Evolutionary conservation across 164 flowering plant genomes (phyloP).

Genomic region (Warburgia ugandensis): DNA sequence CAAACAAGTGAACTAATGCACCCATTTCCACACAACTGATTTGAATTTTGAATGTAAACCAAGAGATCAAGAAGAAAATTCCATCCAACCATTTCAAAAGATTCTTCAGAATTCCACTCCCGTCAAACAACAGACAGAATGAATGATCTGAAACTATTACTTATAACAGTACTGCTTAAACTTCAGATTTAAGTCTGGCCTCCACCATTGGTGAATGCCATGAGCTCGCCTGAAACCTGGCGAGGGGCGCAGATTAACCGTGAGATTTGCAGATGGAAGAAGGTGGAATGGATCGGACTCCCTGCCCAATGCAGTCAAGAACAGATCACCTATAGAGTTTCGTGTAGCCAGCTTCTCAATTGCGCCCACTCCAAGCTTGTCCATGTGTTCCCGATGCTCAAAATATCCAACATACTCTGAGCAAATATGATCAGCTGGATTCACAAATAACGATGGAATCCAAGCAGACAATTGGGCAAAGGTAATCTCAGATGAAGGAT

Average conservation of each 20-base stretch:
- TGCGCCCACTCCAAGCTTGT: constrained; percentile 48
- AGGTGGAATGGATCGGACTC: constrained; percentile 52
- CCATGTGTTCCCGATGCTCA: constrained; percentile 64
- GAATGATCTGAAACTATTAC: too few relatives aligned
- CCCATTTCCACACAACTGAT: too few relatives aligned
- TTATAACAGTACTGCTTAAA: constrained; percentile 27
- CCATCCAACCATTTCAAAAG: too few relatives aligned
- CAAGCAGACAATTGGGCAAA: constrained; percentile 44
- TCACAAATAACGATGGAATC: constrained; percentile 57
- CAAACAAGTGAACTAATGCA: too few relatives aligned
- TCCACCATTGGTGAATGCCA: constrained; percentile 80
- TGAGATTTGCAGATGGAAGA: constrained; percentile 60
- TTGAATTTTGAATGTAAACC: too few relatives aligned
- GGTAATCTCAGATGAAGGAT: constrained; percentile 23
- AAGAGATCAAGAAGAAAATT: too few relatives aligned
- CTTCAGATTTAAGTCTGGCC: constrained; percentile 31
- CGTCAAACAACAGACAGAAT: too few relatives aligned
- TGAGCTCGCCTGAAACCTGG: constrained; percentile 47
- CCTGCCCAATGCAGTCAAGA: constrained; percentile 46
- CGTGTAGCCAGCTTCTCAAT: constrained; percentile 57
- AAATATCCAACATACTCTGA: constrained; percentile 72
- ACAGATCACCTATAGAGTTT: constrained; percentile 40
- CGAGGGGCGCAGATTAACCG: constrained; percentile 29
- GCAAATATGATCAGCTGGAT: constrained; percentile 54
- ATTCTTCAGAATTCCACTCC: too few relatives aligned